Percentiles rank a stretch among this genome's conserved stretches.
Evolutionary conservation across 768 basidiomycete genomes (phyloP).

Genomic region (Amanita molliuscula): DNA sequence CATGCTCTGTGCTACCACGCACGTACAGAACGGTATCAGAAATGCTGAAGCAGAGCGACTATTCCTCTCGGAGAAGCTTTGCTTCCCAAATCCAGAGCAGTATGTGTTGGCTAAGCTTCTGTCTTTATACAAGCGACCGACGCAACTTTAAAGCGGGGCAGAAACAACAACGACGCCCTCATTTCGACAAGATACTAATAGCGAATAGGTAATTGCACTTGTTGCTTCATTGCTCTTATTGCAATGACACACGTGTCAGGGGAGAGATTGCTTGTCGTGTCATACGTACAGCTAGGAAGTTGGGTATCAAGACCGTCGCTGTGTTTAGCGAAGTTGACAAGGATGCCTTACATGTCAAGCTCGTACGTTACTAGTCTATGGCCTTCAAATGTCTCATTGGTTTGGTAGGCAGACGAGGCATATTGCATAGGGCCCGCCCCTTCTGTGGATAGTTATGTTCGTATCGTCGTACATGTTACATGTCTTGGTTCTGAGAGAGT

Average conservation of each 20-base stretch:
- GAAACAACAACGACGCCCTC: slow-evolving; percentile 23
- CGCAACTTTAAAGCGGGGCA: neutral
- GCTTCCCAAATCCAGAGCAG: neutral
- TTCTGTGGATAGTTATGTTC: slow-evolving; percentile 80
- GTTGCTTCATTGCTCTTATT: neutral
- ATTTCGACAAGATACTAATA: slow-evolving; percentile 86
- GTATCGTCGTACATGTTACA: slow-evolving; percentile 17
- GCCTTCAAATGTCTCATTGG: neutral
- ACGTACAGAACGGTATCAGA: neutral
- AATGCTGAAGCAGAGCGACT: neutral
- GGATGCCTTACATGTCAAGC: slow-evolving; percentile 69
- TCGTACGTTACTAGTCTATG: slow-evolving; percentile 36
- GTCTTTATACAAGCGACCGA: neutral
- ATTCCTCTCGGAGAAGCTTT: neutral
- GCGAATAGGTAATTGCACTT: slow-evolving; percentile 58
- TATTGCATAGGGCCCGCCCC: slow-evolving; percentile 90
- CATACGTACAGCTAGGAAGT: slow-evolving; percentile 78
- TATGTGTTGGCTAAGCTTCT: neutral
- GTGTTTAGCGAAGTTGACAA: slow-evolving; percentile 86
- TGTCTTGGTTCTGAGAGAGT: neutral
- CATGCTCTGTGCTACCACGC: slow-evolving; percentile 4
- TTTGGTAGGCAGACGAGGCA: slow-evolving; percentile 69
- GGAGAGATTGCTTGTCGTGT: slow-evolving; percentile 96
- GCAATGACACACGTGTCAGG: slow-evolving; percentile 26
- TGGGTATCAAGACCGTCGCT: slow-evolving; percentile 87